These are phyloP conservation scores for Coriolopsis trogii DNA, from an alignment of 1,284 basidiomycete species.

Conservation along the genomic window DNA sequence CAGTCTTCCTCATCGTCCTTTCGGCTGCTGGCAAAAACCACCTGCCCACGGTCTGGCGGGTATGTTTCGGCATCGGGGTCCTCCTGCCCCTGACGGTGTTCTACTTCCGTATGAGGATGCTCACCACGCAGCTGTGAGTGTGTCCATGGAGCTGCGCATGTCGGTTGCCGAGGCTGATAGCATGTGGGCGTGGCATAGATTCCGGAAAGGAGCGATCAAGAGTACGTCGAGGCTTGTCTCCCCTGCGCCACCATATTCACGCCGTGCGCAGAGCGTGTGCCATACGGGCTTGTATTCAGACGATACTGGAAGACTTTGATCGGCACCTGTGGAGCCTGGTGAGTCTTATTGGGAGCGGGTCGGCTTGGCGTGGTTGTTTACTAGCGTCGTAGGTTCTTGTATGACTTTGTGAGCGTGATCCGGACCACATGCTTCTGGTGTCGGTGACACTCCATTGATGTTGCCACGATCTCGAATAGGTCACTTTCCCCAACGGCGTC, in stretches of 20 bases:
- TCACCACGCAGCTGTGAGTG: slow-evolving; percentile 61
- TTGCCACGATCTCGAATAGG: slow-evolving; percentile 33
- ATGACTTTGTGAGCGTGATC: slow-evolving; percentile 74
- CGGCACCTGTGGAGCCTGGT: slow-evolving; percentile 76
- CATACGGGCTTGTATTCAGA: slow-evolving; percentile 63
- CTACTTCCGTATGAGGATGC: slow-evolving; percentile 72
- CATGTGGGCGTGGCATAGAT: slow-evolving; percentile 15
- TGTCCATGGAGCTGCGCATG: slow-evolving; percentile 2
- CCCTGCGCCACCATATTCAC: slow-evolving; percentile 5
- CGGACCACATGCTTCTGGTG: not conserved
- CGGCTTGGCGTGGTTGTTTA: slow-evolving; percentile 9
- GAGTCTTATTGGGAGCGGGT: slow-evolving; percentile 18
- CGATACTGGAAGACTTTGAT: slow-evolving; percentile 72
- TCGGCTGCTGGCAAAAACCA: slow-evolving; percentile 66
- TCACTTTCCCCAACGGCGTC: slow-evolving; percentile 76
- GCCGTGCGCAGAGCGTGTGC: slow-evolving; percentile 49
- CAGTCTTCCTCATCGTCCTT: slow-evolving; percentile 74
- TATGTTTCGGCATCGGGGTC: slow-evolving; percentile 75
- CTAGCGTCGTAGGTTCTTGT: slow-evolving; percentile 58
- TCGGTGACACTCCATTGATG: not conserved
- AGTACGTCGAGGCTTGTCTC: slow-evolving; percentile 38
- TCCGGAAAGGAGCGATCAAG: slow-evolving; percentile 68
- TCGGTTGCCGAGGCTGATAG: slow-evolving; percentile 3
- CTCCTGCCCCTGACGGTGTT: slow-evolving; percentile 72
- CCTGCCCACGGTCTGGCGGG: slow-evolving; percentile 75